phyloP scores from a whole-genome alignment of 345 rosid species.

The Brassica rapa region DNA sequence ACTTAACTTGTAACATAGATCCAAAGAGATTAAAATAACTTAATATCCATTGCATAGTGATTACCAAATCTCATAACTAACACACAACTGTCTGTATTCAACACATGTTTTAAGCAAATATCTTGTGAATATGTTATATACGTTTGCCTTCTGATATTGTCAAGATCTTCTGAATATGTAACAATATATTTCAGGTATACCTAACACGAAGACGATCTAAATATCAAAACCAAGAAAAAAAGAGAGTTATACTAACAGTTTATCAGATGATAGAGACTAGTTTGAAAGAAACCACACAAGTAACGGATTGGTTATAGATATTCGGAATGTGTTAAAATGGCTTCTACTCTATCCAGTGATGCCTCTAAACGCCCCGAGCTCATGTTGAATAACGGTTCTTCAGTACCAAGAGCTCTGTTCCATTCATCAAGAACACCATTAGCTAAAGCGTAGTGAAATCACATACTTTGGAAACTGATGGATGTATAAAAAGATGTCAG shows the following conservation, averaged over 20 bases:
- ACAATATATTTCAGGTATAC: constrained; percentile 7
- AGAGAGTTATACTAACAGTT: neutral
- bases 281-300: constrained; percentile 18
- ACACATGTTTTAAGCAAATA: constrained; percentile 2
- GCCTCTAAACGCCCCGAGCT: constrained; percentile 78
- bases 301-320: constrained; percentile 13
- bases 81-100: constrained; percentile 1
- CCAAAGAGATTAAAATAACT: neutral
- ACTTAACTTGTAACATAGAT: neutral
- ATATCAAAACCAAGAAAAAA: neutral
- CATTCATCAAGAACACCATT: constrained; percentile 19
- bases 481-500: neutral
- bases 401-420: constrained; percentile 75
- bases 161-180: constrained; percentile 8
- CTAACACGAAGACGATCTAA: constrained; percentile 19
- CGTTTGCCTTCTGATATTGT: constrained; percentile 5
- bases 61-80: neutral
- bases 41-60: neutral
- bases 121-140: neutral
- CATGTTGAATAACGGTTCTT: constrained; percentile 83
- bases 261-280: neutral
- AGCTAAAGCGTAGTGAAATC: neutral
- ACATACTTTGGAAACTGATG: neutral
- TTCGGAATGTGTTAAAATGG: constrained; percentile 59
- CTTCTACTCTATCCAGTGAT: constrained; percentile 82